phyloP scores from a whole-genome alignment of 2,329 filamentous ascomycete genomes.

The Fusarium sp. region DNA sequence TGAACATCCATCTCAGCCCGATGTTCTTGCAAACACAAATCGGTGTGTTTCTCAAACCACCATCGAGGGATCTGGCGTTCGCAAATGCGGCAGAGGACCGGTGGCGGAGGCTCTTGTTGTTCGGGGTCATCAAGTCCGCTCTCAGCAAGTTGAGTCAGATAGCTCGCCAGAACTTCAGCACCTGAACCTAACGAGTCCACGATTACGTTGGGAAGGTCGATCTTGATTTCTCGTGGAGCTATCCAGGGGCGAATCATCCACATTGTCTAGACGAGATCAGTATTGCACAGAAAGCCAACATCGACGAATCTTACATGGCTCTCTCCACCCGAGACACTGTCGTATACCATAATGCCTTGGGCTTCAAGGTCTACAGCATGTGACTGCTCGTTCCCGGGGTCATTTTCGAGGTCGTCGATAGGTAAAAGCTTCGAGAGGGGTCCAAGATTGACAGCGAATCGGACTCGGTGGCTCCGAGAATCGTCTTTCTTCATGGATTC shows the following conservation, averaged over 20 bases:
- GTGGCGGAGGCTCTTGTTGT: conserved; percentile 83
- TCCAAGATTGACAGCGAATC: conserved; percentile 79
- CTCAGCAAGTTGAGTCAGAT: conserved; percentile 90
- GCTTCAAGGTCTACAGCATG: conserved; percentile 83
- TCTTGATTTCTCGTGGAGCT: conserved; percentile 89
- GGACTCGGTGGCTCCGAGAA: conserved; percentile 88
- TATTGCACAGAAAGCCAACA: conserved; percentile 8
- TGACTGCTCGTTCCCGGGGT: conserved; percentile 50
- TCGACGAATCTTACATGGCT: conserved; percentile 79
- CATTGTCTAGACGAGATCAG: conserved; percentile 77
- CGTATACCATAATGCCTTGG: conserved; percentile 98
- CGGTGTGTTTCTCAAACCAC: conserved; percentile 99
- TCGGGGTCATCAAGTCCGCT: conserved; percentile 79
- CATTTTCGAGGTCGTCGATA: conserved; percentile 53
- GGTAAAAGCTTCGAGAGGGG: conserved; percentile 72
- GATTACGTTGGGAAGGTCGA: conserved; percentile 88
- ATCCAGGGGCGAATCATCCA: conserved; percentile 98
- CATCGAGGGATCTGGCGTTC: conserved; percentile 96
- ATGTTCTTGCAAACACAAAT: conserved; percentile 94
- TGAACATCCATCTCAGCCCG: conserved; percentile 98
- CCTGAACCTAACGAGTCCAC: conserved; percentile 95
- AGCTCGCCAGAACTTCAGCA: conserved; percentile 92
- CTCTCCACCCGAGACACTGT: conserved; percentile 84
- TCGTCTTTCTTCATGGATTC: conserved; percentile 94
- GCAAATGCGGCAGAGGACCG: conserved; percentile 94